phyloP scores from a whole-genome alignment of 208 protist species.

The Leishmania aethiopica region DNA sequence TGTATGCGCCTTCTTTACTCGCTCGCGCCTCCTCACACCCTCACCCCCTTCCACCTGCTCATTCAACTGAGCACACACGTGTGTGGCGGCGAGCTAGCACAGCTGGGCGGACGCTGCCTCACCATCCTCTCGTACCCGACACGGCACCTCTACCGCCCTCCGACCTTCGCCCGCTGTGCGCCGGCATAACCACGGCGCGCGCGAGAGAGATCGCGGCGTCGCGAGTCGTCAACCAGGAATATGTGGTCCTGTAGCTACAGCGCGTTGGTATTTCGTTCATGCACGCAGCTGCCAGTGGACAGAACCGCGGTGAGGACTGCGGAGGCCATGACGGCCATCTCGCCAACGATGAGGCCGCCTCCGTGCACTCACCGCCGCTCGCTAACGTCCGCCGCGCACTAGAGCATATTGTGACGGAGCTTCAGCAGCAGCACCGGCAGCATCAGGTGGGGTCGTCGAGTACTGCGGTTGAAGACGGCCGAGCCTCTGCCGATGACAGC shows the following conservation, averaged over 20 bases:
- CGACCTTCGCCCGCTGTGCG: background rate
- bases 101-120: background rate
- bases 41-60: background rate
- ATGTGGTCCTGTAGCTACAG: background rate
- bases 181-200: background rate
- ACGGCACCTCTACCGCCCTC: background rate
- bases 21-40: background rate
- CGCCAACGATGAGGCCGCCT: background rate
- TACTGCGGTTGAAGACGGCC: background rate
- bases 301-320: background rate
- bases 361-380: background rate
- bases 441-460: background rate
- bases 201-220: background rate
- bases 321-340: background rate
- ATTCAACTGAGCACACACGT: background rate
- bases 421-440: background rate
- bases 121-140: background rate
- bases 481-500: background rate
- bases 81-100: background rate
- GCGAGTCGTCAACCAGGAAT: too few relatives aligned
- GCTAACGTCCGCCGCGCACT: background rate
- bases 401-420: background rate
- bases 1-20: background rate
- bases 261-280: background rate
- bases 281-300: background rate